phyloP scores from a whole-genome alignment of 257 asterid genomes.

The Capsicum pubescens region DNA sequence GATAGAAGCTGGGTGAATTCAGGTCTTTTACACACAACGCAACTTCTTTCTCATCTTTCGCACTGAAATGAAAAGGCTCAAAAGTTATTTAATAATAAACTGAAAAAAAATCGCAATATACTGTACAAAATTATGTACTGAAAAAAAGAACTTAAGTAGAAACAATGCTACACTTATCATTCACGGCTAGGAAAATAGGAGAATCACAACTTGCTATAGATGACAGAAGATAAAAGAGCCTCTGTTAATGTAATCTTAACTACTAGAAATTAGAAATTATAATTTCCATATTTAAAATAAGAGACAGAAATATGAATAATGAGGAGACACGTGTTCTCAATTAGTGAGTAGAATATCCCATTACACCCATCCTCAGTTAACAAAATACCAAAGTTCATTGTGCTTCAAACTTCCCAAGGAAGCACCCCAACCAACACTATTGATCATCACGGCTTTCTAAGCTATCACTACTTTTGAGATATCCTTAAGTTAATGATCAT shows the following conservation, averaged over 20 bases:
- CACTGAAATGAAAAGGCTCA: conserved; percentile 51
- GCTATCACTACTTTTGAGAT: neutral
- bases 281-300: neutral
- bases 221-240: neutral
- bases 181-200: neutral
- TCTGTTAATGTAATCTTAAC: neutral
- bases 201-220: neutral
- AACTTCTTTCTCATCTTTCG: conserved; percentile 81
- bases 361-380: neutral
- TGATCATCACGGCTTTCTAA: neutral
- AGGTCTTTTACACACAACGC: conserved; percentile 81
- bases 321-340: neutral
- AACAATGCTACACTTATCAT: neutral
- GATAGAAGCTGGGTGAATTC: conserved; percentile 73
- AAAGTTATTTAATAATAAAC: neutral
- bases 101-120: neutral
- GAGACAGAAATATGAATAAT: neutral
- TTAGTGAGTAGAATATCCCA: neutral
- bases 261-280: neutral
- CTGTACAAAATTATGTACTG: neutral
- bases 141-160: neutral
- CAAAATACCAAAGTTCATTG: neutral
- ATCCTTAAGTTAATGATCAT: neutral
- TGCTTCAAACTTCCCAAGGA: neutral
- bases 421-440: neutral